Evolutionary conservation across 73 alveolate genomes (phyloP), one percentile per base, ranked within the genome.

Genomic region (Tetrahymena malaccensis): DNA sequence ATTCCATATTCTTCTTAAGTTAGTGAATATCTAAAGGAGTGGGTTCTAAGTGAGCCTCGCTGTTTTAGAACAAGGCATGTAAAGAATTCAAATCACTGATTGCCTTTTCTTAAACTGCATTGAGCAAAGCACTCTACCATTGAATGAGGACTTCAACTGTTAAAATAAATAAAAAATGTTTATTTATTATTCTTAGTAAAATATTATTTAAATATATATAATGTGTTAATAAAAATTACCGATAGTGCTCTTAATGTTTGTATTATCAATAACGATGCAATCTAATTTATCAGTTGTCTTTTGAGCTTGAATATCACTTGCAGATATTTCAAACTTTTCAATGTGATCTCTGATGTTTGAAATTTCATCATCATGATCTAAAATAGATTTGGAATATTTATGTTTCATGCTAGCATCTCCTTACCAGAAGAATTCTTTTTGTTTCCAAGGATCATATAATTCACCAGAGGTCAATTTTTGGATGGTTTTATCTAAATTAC

Each of bases 1-100:
- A 85, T 43, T 98, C 99, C 58, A 94, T 93, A 94, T 97, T 97
- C 96, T 97, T 97, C 96, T 98, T 98, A 43, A 95, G 94, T 95
- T 95, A 35, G 35, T 89, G 57, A 37, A 95, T 85, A 89, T 95
- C 97, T 85, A 85, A 38, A 27, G 97, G 97, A 19, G 85, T 58
- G 55, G 85, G 93, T 34, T 95, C 97, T 35, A 95, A 34, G 55
- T 95, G 93, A 10, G 95, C 84, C 93, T 95, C 95, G 16, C 95
- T 85, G 5, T 93, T 95, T 35, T 85, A 11, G 40, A 95, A 95
- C 34, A 95, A 22, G 4, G 95, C 40, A 44, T 95, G 94, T 17
- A 89, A 85, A 43, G 85, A 40, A 95, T 95, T 95, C n/a, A 95
- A 89, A 93, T 95, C 97, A 85, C 94, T 31, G 3, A 95, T 33